Evolutionary conservation across 306 rosid species (phyloP).

Genomic region (Abrus precatorius): DNA sequence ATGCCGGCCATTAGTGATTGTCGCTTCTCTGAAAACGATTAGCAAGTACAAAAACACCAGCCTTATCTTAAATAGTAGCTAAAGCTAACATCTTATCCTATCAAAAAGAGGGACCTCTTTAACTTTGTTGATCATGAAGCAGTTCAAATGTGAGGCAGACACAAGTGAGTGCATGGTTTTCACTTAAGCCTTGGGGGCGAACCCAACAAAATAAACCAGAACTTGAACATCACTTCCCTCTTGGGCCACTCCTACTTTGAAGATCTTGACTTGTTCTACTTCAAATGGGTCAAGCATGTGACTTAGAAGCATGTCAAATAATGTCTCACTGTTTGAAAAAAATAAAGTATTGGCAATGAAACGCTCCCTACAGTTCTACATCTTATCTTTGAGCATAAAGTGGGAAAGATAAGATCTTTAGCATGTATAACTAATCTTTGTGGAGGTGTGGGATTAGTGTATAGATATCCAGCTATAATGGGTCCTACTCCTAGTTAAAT

Average conservation of each 20-base stretch:
- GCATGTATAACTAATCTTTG: slow-evolving; percentile 46
- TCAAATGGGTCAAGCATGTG: slow-evolving; percentile 51
- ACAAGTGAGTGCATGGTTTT: slow-evolving; percentile 28
- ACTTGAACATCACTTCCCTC: slow-evolving; percentile 31
- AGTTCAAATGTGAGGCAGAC: slow-evolving; percentile 15
- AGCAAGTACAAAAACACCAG: slow-evolving; percentile 63
- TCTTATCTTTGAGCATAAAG: slow-evolving; percentile 64
- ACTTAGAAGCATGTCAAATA: slow-evolving; percentile 60
- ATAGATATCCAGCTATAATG: slow-evolving; percentile 48
- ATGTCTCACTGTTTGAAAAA: slow-evolving; percentile 57
- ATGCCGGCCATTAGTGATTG: slow-evolving; percentile 77
- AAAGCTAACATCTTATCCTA: slow-evolving; percentile 60
- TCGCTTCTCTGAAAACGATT: slow-evolving; percentile 52
- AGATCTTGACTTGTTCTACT: slow-evolving; percentile 42
- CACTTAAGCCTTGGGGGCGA: neutral
- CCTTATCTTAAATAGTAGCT: slow-evolving; percentile 57
- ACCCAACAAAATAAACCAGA: slow-evolving; percentile 40
- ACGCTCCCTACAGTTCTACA: slow-evolving; percentile 35
- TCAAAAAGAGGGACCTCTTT: slow-evolving; percentile 44
- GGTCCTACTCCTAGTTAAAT: slow-evolving; percentile 47
- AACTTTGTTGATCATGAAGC: slow-evolving; percentile 39
- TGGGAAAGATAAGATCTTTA: slow-evolving; percentile 69
- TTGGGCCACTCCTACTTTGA: slow-evolving; percentile 39
- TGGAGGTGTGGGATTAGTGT: slow-evolving; percentile 53
- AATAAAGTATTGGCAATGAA: slow-evolving; percentile 55